A percentile compares a stretch with the other conserved stretches of the same genome.
These are phyloP conservation scores for Fusarium brevicatenulatum DNA, from an alignment of 2,329 filamentous ascomycete genomes.

Conservation along the genomic window DNA sequence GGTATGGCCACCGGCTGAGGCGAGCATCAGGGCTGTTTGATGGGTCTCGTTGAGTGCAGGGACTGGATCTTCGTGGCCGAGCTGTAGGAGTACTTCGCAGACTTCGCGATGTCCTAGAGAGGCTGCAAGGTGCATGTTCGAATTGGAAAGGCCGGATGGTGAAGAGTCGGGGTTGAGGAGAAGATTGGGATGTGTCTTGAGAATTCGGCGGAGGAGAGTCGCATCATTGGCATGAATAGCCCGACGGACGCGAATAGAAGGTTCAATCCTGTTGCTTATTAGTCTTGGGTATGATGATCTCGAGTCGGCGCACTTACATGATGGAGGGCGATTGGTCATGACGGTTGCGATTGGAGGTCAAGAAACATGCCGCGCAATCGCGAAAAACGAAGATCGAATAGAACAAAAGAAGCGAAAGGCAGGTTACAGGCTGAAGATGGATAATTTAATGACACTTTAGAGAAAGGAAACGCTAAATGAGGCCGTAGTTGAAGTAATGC, in stretches of 20 bases:
- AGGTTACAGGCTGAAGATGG: background rate
- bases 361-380: conserved; percentile 36
- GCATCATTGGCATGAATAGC: conserved; percentile 81
- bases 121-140: conserved; percentile 83
- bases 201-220: conserved; percentile 78
- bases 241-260: conserved; percentile 79
- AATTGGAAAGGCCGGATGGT: conserved; percentile 77
- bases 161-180: conserved; percentile 83
- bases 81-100: conserved; percentile 74
- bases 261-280: conserved; percentile 71
- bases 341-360: conserved; percentile 32
- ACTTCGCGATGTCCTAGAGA: conserved; percentile 76
- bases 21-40: conserved; percentile 85
- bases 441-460: background rate
- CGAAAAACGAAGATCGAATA: conserved; percentile 1
- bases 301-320: conserved; percentile 32
- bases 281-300: background rate
- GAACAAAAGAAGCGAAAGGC: conserved; percentile 1
- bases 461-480: background rate
- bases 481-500: background rate
- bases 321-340: conserved; percentile 39
- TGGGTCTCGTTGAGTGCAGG: conserved; percentile 82
- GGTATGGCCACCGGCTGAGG: conserved; percentile 74
- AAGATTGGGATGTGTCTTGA: conserved; percentile 75
- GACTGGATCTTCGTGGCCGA: conserved; percentile 78